Base-by-base conservation (phyloP, 495 filamentous ascomycete genomes). In the Penicillium bialowiezense region DNA sequence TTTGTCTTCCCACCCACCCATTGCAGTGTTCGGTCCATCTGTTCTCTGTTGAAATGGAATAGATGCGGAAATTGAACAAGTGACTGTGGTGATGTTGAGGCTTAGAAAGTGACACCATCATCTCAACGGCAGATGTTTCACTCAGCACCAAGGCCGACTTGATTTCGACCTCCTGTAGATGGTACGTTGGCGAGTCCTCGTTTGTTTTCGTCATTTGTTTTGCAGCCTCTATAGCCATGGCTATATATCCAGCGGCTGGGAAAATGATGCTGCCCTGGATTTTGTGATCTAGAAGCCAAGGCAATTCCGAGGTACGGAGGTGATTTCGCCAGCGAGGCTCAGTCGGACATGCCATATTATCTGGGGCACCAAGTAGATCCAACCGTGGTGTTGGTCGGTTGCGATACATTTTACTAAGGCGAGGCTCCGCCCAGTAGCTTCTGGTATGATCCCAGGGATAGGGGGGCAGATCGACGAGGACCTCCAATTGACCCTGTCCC, bases 151-250 rank as follows among this genome's bases (percentile, higher is more conserved):
- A 51, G 1, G 72, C 73, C 5, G 60, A 64, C 12, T 64, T 59
- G 36, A 80, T 72, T 8, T 18, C 33, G 8, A 81, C 53, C 19
- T 78, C 64, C 2, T 59, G 61, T 18, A 79, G 24, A 19, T 34
- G 13, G 21, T 58, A 46, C 3, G 19, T 43, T 2, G 33, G 26
- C 18, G 43, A 15, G 1, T 33, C 26, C 5, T 41, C 20, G 13
- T 38, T 13, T 5, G 24, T 15, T 20, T 39, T 37, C 13, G 15
- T 15, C 3, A 56, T 14, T 33, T 59, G 56, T 12, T 31, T 41
- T 0, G 29, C 28, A 1, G 80, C 80, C 51, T 87, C 83, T 0
- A 85, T 60, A 0, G 77, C 82, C 74, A 84, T 85, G 7, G 71
- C 63, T 35, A 86, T 52, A 51, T 80, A 85, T 2, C 78, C 79